Conservation (phyloP, 2,329 filamentous ascomycete species). For the Botrytis galanthina region DNA sequence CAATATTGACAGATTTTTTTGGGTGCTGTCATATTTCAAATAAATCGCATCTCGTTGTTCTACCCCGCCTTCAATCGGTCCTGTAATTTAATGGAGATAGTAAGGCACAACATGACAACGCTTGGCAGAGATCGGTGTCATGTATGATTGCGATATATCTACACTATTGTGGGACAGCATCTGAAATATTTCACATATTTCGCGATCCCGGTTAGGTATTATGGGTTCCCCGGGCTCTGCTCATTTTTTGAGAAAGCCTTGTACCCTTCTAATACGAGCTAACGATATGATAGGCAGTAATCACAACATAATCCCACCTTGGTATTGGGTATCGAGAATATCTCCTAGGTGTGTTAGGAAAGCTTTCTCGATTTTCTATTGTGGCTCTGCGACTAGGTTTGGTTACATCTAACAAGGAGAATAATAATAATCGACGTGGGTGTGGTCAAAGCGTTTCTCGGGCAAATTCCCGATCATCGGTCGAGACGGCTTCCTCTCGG, state of each 20-base stretch:
- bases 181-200: background rate
- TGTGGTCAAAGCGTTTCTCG: background rate
- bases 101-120: background rate
- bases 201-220: accelerated
- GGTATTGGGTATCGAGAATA: background rate
- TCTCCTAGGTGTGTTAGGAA: background rate
- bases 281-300: background rate
- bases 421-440: background rate
- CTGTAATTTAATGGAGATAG: background rate
- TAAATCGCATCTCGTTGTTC: background rate
- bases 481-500: background rate
- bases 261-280: background rate
- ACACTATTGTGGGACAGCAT: background rate
- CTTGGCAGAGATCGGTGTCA: background rate
- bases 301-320: background rate
- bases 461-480: background rate
- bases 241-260: background rate
- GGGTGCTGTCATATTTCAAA: background rate
- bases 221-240: background rate
- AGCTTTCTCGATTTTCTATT: background rate
- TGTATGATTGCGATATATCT: background rate
- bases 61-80: too few relatives aligned
- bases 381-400: too few relatives aligned
- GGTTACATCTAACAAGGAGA: too few relatives aligned
- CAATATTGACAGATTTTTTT: background rate